phyloP scores from a whole-genome alignment of 2,329 filamentous ascomycete species.

The Nigrospora osmanthi region DNA sequence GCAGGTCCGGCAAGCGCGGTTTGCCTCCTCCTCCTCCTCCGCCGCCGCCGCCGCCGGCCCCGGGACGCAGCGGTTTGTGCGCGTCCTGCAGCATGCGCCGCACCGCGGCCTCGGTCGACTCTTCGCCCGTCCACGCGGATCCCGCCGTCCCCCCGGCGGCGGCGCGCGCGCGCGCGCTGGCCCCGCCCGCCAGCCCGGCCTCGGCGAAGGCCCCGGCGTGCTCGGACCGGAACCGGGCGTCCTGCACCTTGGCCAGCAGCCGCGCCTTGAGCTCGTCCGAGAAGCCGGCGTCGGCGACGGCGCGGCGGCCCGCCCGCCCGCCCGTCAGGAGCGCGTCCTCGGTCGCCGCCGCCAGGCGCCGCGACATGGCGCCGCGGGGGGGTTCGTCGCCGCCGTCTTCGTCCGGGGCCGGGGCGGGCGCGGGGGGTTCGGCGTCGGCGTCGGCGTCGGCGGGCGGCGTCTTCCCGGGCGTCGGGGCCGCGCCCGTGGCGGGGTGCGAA shows the following conservation, averaged over 20 bases:
- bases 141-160: constrained; percentile 53
- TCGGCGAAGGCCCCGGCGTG: constrained; percentile 40
- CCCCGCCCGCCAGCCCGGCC: constrained; percentile 42
- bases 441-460: too few relatives aligned
- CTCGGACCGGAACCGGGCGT: constrained; percentile 45
- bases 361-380: constrained; percentile 46
- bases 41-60: constrained; percentile 36
- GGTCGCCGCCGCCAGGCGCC: constrained; percentile 53
- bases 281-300: constrained; percentile 56
- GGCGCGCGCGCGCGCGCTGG: constrained; percentile 60
- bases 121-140: constrained; percentile 70
- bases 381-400: too few relatives aligned
- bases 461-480: too few relatives aligned
- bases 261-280: constrained; percentile 53
- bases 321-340: constrained; percentile 53
- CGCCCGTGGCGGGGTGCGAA: too few relatives aligned
- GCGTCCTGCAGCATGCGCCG: constrained; percentile 81
- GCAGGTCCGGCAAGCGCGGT: constrained; percentile 30
- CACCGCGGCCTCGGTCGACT: constrained; percentile 66
- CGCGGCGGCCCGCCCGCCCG: constrained; percentile 49
- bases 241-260: constrained; percentile 48
- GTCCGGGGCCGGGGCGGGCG: too few relatives aligned
- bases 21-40: too few relatives aligned
- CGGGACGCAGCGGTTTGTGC: constrained; percentile 57
- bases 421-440: too few relatives aligned